These are phyloP conservation scores for Eucalyptus cloeziana DNA, from an alignment of 345 rosid species.

Conservation along the genomic window DNA sequence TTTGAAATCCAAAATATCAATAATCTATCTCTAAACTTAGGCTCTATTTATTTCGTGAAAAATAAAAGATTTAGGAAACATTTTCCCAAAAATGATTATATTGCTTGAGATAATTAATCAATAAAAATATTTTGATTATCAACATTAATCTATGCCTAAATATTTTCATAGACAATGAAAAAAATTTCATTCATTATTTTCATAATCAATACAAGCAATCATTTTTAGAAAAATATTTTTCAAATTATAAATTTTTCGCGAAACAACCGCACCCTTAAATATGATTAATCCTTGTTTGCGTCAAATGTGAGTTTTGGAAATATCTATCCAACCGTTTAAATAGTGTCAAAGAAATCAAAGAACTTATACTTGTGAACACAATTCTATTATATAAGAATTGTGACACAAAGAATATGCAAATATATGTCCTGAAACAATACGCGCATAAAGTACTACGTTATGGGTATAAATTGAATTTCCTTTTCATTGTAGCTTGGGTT, in stretches of 20 bases:
- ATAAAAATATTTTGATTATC: background rate
- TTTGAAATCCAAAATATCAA: background rate
- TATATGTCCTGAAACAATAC: background rate
- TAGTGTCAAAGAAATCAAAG: background rate
- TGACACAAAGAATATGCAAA: background rate
- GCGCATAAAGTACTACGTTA: background rate
- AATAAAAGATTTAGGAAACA: rapidly evolving
- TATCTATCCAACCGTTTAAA: background rate
- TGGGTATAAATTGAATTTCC: background rate
- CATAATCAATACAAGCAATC: background rate
- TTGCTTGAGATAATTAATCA: background rate
- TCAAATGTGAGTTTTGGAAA: background rate
- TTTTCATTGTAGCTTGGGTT: background rate
- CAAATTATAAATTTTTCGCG: background rate
- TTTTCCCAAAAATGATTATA: background rate
- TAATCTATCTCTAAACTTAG: background rate
- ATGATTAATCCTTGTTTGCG: background rate
- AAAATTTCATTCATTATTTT: background rate
- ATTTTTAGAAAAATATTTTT: background rate
- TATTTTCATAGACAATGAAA: background rate
- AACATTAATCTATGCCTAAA: background rate
- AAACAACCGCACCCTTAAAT: background rate
- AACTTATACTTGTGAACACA: background rate
- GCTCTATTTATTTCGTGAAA: rapidly evolving
- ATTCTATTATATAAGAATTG: background rate